A percentile compares a stretch with the other conserved stretches of the same genome.
Evolutionary conservation across 768 basidiomycete genomes (phyloP).

Genomic region (Trichaptum fuscoviolaceum): DNA sequence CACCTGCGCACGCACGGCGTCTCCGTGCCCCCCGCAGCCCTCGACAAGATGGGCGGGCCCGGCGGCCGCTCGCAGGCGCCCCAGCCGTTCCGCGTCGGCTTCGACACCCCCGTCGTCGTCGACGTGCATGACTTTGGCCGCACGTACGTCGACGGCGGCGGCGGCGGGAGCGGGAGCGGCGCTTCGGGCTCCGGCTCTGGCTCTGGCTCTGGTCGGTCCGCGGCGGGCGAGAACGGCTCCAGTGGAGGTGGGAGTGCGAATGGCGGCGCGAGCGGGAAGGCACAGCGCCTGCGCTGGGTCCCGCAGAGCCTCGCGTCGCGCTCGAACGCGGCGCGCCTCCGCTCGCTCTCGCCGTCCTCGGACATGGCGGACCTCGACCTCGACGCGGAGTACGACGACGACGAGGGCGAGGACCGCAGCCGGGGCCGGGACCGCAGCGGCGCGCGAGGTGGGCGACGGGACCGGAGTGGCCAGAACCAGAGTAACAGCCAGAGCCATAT

Average conservation of each 20-base stretch:
- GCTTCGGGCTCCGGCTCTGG: too few species aligned
- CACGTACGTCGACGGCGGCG: neutral
- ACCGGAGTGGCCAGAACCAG: neutral
- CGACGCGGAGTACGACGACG: slow-evolving; percentile 22
- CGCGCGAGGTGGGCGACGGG: neutral
- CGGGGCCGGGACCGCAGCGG: neutral
- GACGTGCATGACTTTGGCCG: slow-evolving; percentile 35
- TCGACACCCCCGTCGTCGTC: slow-evolving; percentile 41
- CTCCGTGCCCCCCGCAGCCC: neutral
- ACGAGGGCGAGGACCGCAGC: slow-evolving; percentile 1
- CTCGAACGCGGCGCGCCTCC: slow-evolving; percentile 26
- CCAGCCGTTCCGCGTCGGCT: slow-evolving; percentile 34
- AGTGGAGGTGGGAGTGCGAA: too few species aligned
- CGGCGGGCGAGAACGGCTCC: neutral
- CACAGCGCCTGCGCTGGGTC: slow-evolving; percentile 29
- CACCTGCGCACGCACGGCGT: slow-evolving; percentile 10
- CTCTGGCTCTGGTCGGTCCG: too few species aligned
- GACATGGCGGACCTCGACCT: slow-evolving; percentile 13
- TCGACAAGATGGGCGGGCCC: slow-evolving; percentile 2
- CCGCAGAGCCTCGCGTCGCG: slow-evolving; percentile 30
- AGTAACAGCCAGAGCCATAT: neutral
- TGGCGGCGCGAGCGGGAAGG: neutral
- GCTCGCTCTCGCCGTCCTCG: slow-evolving; percentile 6
- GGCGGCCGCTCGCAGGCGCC: slow-evolving; percentile 13
- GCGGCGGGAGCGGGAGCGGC: too few species aligned